Percentiles rank a stretch among this genome's conserved stretches.
Evolutionary conservation across 768 basidiomycete species (phyloP).

Genomic region (Kwoniella dendrophila): DNA sequence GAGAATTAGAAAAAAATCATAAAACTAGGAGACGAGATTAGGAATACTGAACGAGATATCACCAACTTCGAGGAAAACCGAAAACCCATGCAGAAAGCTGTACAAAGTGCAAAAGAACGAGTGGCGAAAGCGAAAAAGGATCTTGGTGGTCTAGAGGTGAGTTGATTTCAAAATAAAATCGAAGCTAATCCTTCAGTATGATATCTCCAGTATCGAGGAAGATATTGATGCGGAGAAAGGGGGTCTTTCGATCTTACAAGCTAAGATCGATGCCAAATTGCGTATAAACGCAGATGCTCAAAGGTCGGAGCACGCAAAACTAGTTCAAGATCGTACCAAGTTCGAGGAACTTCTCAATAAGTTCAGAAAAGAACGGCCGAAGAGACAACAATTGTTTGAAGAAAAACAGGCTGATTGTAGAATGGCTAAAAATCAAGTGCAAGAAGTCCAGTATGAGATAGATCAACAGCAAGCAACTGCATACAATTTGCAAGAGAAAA

Average conservation of each 20-base stretch:
- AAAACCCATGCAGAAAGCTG: slow-evolving; percentile 15
- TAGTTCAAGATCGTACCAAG: slow-evolving; percentile 1
- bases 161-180: background rate
- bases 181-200: slow-evolving; percentile 61
- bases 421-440: slow-evolving; percentile 7
- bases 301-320: background rate
- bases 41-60: slow-evolving; percentile 8
- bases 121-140: slow-evolving; percentile 9
- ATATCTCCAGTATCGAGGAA: slow-evolving; percentile 56
- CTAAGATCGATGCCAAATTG: slow-evolving; percentile 20
- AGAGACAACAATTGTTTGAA: slow-evolving; percentile 33
- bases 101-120: slow-evolving; percentile 2
- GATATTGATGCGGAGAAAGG: slow-evolving; percentile 17
- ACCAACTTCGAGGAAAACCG: slow-evolving; percentile 7
- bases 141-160: slow-evolving; percentile 12
- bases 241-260: slow-evolving; percentile 11
- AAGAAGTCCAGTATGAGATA: slow-evolving; percentile 60
- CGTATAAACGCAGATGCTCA: slow-evolving; percentile 10
- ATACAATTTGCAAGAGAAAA: slow-evolving; percentile 59
- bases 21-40: slow-evolving; percentile 7
- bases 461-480: slow-evolving; percentile 59
- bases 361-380: slow-evolving; percentile 54
- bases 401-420: slow-evolving; percentile 6
- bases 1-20: slow-evolving; percentile 9
- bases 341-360: slow-evolving; percentile 45